Percentiles rank a stretch among this genome's conserved stretches.
Evolutionary conservation across 768 basidiomycete genomes (phyloP).

Genomic region (Cystobasidium onofrii): DNA sequence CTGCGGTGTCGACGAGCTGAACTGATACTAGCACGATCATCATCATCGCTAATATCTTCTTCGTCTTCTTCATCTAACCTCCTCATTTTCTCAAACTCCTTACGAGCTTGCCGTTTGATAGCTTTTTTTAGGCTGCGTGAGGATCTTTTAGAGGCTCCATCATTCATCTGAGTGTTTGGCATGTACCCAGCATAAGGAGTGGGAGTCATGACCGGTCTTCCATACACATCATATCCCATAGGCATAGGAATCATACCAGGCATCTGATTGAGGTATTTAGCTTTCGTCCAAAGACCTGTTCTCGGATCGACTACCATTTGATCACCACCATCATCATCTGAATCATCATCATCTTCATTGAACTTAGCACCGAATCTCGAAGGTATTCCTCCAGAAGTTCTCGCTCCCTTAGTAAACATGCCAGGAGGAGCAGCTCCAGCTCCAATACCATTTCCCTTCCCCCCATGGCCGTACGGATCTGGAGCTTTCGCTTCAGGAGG

Average conservation of each 20-base stretch:
- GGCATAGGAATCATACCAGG: constrained; percentile 7
- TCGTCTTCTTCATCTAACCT: neutral
- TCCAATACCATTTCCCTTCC: constrained; percentile 8
- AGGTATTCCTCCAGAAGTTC: constrained; percentile 9
- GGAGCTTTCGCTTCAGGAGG: neutral
- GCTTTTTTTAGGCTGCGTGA: constrained; percentile 5
- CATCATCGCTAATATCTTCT: neutral
- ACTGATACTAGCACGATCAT: neutral
- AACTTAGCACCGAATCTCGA: neutral
- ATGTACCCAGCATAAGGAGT: neutral
- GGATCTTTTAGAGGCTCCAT: neutral
- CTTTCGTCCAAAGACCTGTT: constrained; percentile 11
- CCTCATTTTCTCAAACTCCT: constrained; percentile 2
- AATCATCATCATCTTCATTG: neutral
- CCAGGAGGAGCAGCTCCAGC: constrained; percentile 20
- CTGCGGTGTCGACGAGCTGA: neutral
- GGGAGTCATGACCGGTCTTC: constrained; percentile 20
- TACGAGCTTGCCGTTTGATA: constrained; percentile 1
- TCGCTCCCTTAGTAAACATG: neutral
- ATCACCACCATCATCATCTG: neutral
- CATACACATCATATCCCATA: constrained; percentile 24
- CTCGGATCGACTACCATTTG: constrained; percentile 17
- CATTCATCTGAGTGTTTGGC: neutral
- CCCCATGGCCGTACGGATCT: constrained; percentile 19
- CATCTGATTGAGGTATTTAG: neutral